Base-by-base conservation (phyloP, 1,284 basidiomycete genomes). In the Pulveroboletus ridleyi region DNA sequence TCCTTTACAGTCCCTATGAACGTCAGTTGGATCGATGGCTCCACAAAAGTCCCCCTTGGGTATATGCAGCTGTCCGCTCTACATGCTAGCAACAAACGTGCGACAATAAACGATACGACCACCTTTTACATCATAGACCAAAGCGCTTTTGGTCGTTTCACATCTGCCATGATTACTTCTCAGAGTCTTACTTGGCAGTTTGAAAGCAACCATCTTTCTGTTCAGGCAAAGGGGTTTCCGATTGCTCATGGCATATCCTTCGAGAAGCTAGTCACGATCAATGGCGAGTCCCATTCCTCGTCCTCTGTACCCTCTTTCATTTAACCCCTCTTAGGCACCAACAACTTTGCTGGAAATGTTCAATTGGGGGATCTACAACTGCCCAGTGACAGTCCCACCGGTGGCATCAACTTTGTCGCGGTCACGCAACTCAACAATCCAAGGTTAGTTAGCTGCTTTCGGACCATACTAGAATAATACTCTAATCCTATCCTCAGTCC, bases 151-250 rank as follows among this genome's bases (percentile, higher is more conserved):
- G 84, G 83, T 64, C 77, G 74, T 35, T 91, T 91, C 72, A 82
- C 88, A 8, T 74, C 76, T 42, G 74, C 79, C 20, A 80, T 94
- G 83, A 90, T 94, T 72, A 92, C 88, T 0, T 82, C 86, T 63
- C 78, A 81, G 53, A 87, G 84, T 65, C 93, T 94, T 71, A 92
- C 88, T 6, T 94, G 92, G 92, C 82, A 83, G 65, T 76, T 94
- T 59, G 72, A 79, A 29, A 89, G 85, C 68, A 75, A 83, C 47
- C 82, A 84, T 70, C 80, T 94, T 57, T 81, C 81, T 33, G 90
- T 89, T 10, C 87, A 90, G 67, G 92, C 92, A 6, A 79, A 86
- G 69, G 88, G 86, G 69, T 90, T 91, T 70, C 89, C 89, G 5
- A 80, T 83, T 17, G 83, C 87, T 4, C 84, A 86, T 69, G 86